phyloP scores from a whole-genome alignment of 1,139 yeast genomes.

The Pichia sp. region DNA sequence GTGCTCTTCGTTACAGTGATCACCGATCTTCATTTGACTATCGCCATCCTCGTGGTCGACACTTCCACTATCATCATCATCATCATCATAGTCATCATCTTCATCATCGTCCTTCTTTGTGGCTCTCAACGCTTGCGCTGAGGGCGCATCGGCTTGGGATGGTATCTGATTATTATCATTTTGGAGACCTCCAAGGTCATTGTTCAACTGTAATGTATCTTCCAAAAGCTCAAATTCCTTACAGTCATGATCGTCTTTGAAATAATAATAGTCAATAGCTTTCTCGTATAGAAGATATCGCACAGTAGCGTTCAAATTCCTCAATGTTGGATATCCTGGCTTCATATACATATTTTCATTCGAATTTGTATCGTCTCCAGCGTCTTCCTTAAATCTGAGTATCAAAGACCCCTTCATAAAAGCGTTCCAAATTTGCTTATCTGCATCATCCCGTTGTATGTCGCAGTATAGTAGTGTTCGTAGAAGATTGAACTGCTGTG shows the following conservation, averaged over 20 bases:
- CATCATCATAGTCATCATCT: conserved; percentile 2
- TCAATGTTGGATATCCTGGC: conserved; percentile 44
- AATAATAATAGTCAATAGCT: conserved; percentile 46
- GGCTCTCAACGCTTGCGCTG: not conserved
- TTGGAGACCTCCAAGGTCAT: no score
- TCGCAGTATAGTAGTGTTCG: conserved; percentile 34
- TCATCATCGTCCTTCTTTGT: conserved; percentile 8
- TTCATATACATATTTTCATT: conserved; percentile 30
- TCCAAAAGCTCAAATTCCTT: conserved; percentile 11
- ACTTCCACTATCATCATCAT: conserved; percentile 1
- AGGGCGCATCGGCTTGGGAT: no score
- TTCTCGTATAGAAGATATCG: conserved; percentile 69
- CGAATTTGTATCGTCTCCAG: conserved; percentile 11
- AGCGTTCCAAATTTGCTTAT: conserved; percentile 41
- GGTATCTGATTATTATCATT: no score
- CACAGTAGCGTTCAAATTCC: conserved; percentile 53
- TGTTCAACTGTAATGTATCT: not conserved
- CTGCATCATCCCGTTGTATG: conserved; percentile 16
- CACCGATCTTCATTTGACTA: conserved; percentile 10
- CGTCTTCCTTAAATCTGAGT: conserved; percentile 28
- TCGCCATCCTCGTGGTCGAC: not conserved
- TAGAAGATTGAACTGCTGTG: conserved; percentile 53
- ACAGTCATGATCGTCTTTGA: not conserved
- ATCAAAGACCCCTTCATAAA: conserved; percentile 47
- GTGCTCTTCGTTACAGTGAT: conserved; percentile 4